Evolutionary conservation across 352 stramenopile species (phyloP).

Genomic region (Pythium brassicae): DNA sequence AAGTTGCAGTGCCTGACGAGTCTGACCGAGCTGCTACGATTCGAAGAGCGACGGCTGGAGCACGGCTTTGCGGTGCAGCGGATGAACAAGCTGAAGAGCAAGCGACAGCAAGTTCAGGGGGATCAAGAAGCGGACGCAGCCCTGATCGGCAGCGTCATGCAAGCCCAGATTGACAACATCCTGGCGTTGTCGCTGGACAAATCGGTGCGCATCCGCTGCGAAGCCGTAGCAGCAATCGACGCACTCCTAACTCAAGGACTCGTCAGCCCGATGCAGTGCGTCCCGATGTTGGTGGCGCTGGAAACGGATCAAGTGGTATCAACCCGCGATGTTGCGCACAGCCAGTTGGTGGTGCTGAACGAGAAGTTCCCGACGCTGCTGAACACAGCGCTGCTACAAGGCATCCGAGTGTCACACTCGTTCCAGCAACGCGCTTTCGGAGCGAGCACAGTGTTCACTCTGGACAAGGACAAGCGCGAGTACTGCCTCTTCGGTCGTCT

Average conservation of each 20-base stretch:
- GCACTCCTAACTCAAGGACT: slow-evolving; percentile 75
- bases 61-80: slow-evolving; percentile 33
- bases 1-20: slow-evolving; percentile 71
- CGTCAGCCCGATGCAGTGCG: slow-evolving; percentile 70
- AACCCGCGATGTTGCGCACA: slow-evolving; percentile 66
- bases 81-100: slow-evolving; percentile 54
- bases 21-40: slow-evolving; percentile 64
- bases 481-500: slow-evolving; percentile 71
- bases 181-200: slow-evolving; percentile 51
- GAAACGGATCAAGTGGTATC: slow-evolving; percentile 66
- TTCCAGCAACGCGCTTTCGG: slow-evolving; percentile 68
- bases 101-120: slow-evolving; percentile 75
- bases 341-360: slow-evolving; percentile 53
- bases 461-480: slow-evolving; percentile 67
- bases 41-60: slow-evolving; percentile 68
- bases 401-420: slow-evolving; percentile 54
- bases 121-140: slow-evolving; percentile 83
- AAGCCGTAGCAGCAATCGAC: slow-evolving; percentile 63
- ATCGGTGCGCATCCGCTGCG: slow-evolving; percentile 52
- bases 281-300: slow-evolving; percentile 74
- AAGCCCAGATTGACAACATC: slow-evolving; percentile 70
- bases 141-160: slow-evolving; percentile 85
- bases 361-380: slow-evolving; percentile 56
- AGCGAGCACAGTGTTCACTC: slow-evolving; percentile 34
- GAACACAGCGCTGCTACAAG: slow-evolving; percentile 47